Base-by-base conservation (phyloP, 495 filamentous ascomycete species). In the Penicillium desertorum region DNA sequence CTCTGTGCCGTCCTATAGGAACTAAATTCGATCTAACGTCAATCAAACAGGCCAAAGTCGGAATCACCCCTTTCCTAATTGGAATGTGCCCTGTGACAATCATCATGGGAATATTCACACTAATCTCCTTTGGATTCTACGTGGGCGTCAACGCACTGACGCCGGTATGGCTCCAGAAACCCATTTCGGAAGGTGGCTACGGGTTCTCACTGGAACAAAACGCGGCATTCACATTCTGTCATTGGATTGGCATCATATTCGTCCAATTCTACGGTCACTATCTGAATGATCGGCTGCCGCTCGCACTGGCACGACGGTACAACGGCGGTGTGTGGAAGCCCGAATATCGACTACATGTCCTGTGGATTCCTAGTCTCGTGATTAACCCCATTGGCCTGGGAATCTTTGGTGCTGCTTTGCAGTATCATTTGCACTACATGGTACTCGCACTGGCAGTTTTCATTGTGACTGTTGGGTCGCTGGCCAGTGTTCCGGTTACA, bases 361-460 rank as follows among this genome's bases (percentile, higher is more conserved):
- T 81, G 2, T 77, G 73, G 73, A 32, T 78, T 2, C 71, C 78
- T 2, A 71, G 70, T 45, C 58, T 78, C 16, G 58, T 81, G n/a
- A 54, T 77, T 10, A 74, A 76, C 37, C 79, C 79, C 0, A 70
- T 79, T 16, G 78, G 74, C 1, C 63, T 81, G 17, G 80, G 79
- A 0, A 68, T 83, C 16, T 79, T 81, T 19, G 80, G 79, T 4
- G 69, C 73, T 1, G 65, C 72, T 1, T 58, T 82, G 19, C 63
- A 81, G 62, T 79, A 81, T 54, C 70, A 78, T 46, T 53, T 79
- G 20, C 72, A 79, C 54, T 82, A 77, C 59, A 70, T 77, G 60
- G 73, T 81, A 1, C 68, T 82, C 10, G 78, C 76, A 1, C 53
- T 81, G 2, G 79, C 59, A 4, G 64, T 72, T 22, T 77, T 80